These are phyloP conservation scores for Stemphylium beticola DNA, from an alignment of 2,329 filamentous ascomycete genomes.

Conservation along the genomic window DNA sequence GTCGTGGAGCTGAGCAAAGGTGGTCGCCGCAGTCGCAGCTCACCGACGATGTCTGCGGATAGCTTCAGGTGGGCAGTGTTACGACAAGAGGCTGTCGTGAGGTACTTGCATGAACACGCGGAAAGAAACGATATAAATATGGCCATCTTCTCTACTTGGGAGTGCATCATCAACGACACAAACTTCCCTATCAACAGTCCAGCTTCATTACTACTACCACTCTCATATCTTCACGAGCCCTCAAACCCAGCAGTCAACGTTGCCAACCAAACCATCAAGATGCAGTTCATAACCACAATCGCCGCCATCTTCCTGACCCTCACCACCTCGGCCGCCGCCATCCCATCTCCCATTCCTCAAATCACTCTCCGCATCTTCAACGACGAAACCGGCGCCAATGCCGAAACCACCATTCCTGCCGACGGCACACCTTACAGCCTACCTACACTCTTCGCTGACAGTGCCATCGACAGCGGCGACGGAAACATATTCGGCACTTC, in stretches of 20 bases:
- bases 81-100: neutral
- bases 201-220: neutral
- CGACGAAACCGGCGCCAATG: constrained; percentile 12
- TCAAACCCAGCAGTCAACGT: neutral
- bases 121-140: constrained; percentile 2
- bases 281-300: constrained; percentile 22
- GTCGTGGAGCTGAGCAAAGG: constrained; percentile 5
- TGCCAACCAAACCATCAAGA: constrained; percentile 9
- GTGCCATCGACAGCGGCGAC: constrained; percentile 10
- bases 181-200: constrained; percentile 2
- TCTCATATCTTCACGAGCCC: no score
- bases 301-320: constrained; percentile 15
- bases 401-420: constrained; percentile 11
- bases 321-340: constrained; percentile 7
- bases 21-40: neutral
- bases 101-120: neutral
- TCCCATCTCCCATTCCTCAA: constrained; percentile 1
- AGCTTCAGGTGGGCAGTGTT: constrained; percentile 6
- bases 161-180: constrained; percentile 2
- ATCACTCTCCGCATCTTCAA: constrained; percentile 19
- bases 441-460: constrained; percentile 10
- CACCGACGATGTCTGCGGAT: constrained; percentile 3
- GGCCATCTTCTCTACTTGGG: neutral
- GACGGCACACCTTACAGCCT: constrained; percentile 8
- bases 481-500: constrained; percentile 17